Base-by-base conservation (phyloP, 108 stramenopile species). In the Skeletonema tropicum region DNA sequence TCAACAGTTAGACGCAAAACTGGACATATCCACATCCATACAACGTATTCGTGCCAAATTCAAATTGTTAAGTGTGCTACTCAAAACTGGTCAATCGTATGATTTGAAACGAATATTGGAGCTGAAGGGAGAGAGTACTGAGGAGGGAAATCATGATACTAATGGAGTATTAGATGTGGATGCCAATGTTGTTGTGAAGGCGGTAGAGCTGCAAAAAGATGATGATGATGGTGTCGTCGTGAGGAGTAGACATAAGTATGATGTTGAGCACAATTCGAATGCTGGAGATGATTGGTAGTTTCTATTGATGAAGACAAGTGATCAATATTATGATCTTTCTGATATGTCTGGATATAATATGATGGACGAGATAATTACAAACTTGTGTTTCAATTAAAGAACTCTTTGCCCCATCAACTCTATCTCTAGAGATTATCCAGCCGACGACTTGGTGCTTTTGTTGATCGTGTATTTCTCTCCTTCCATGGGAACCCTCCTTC, bases 1-100 rank as follows among this genome's bases (percentile, higher is more conserved):
- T 77, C 71, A 25, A 39, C 57, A 58, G 13, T 21, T 1, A 30
- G 46, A 1, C 23, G 64, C 52, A 58, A 48, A 63, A 41, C 59
- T 57, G 17, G 84, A 41, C 31, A 66, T 48, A 64, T 66, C 76
- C 4, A 6, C 70, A 38, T 64, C 49, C 5, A 25, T 71, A 19
- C 46, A 77, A 57, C 41, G 76, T 9, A 77, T 77, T 46, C 76
- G 70, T 38, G 61, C 76, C 26, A 85, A 83, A 60, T 72, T 65
- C 26, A 73, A 74, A 48, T 23, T 74, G 73, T 29, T 79, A 3
- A 61, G 62, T 41, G 64, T 68, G 26, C 33, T 75, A 32, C 23
- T 75, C 26, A 65, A 57, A 60, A 66, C 74, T 9, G 21, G 46
- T 14, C 74, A 75, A 68, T 33, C 62, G 12, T 75, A 68, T 49